These are phyloP conservation scores for Tuber brumale DNA, from an alignment of 495 filamentous ascomycete genomes.

Conservation along the genomic window DNA sequence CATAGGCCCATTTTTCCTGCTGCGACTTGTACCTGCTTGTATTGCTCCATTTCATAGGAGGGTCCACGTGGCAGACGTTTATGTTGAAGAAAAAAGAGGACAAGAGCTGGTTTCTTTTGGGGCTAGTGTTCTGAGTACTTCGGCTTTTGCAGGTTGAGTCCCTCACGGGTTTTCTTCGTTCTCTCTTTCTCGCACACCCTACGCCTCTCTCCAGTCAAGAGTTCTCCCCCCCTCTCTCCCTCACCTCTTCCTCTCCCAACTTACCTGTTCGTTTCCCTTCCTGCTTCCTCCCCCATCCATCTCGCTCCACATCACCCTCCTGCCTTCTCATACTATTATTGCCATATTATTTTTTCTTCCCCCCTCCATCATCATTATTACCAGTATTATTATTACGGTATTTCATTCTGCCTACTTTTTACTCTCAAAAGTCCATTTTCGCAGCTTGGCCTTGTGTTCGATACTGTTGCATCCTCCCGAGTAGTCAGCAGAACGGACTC, in stretches of 20 bases:
- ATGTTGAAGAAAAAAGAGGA: neutral
- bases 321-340: neutral
- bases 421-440: neutral
- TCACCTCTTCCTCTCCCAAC: neutral
- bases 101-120: neutral
- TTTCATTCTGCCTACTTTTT: neutral
- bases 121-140: slow-evolving; percentile 2
- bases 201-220: neutral
- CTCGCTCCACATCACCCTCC: slow-evolving; percentile 1
- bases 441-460: neutral
- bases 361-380: neutral
- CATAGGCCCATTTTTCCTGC: neutral
- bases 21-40: slow-evolving; percentile 3
- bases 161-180: neutral
- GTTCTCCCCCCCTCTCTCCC: neutral
- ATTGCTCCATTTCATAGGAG: neutral
- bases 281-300: neutral
- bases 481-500: slow-evolving; percentile 37
- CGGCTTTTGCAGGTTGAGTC: slow-evolving; percentile 1
- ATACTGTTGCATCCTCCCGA: neutral
- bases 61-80: slow-evolving; percentile 4
- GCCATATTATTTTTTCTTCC: neutral
- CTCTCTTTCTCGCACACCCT: neutral
- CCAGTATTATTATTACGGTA: neutral
- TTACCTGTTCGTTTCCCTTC: neutral